Base-by-base conservation (phyloP, 306 rosid species). In the Fagus sylvatica region DNA sequence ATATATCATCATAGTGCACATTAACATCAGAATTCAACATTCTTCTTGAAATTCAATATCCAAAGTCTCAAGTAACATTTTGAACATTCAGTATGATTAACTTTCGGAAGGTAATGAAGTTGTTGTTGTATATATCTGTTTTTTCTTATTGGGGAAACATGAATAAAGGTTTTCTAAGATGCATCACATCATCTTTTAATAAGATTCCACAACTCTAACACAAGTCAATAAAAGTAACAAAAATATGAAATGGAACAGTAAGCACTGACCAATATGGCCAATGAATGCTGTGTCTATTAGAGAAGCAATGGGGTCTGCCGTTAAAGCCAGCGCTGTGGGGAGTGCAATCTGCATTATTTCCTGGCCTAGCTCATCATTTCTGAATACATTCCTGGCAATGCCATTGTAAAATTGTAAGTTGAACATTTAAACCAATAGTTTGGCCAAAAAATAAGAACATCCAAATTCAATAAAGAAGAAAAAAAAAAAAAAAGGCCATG, bases 271-370 rank as follows among this genome's bases (percentile, higher is more conserved):
- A 60, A 94, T 83, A 70, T 81, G 96, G 76, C 97, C 98, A 53
- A 94, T 94, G 88, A 94, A 94, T 22, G 95, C 97, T 4, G 98
- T 92, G 83, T 94, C 98, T 46, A 94, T 85, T 32, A 94, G 82
- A 75, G 98, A 94, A 79, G 98, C 98, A 49, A 94, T 83, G 59
- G 98, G 98, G 70, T 94, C 98, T 39, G 97, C 97, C 33, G 97
- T 86, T 79, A 94, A 85, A 74, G 97, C 98, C 74, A 92, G 81
- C 37, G 97, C 95, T 7, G 97, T 94, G 37, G 98, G 98, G 60
- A 94, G 76, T 69, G 98, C 98, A 78, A 94, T 94, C 32, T 88
- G 78, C 43, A 88, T 79, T 73, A 94, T 92, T 83, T 94, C 98
- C 59, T 77, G 51, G 43, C 97, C 97, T 74, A 92, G 94, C 76